These are phyloP conservation scores for Aspergillus sparsus DNA, from an alignment of 495 filamentous ascomycete species.

Conservation along the genomic window DNA sequence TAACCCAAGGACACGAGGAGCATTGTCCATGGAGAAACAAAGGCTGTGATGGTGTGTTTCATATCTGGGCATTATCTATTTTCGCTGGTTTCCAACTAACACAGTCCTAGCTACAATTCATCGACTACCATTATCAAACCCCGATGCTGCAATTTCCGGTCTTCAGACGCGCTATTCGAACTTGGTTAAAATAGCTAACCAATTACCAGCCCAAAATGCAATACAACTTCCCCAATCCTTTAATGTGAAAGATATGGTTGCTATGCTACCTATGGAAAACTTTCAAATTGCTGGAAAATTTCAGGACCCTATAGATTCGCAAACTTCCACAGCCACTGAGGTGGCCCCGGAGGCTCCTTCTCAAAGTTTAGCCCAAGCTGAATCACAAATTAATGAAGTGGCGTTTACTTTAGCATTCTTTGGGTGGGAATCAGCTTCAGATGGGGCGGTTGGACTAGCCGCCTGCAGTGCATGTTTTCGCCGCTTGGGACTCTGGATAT, in stretches of 20 bases:
- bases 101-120: slow-evolving; percentile 48
- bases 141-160: slow-evolving; percentile 53
- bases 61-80: background rate
- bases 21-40: slow-evolving; percentile 83
- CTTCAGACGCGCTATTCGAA: slow-evolving; percentile 64
- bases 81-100: slow-evolving; percentile 22
- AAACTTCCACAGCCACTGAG: slow-evolving; percentile 6
- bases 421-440: slow-evolving; percentile 77
- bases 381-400: slow-evolving; percentile 53
- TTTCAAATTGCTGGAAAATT: slow-evolving; percentile 28
- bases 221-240: slow-evolving; percentile 49
- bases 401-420: slow-evolving; percentile 78
- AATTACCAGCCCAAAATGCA: slow-evolving; percentile 51
- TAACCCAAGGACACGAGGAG: slow-evolving; percentile 76
- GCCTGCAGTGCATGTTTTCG: slow-evolving; percentile 84
- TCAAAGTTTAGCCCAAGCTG: slow-evolving; percentile 16
- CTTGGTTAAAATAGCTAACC: slow-evolving; percentile 45
- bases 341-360: slow-evolving; percentile 16
- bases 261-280: slow-evolving; percentile 35
- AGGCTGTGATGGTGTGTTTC: slow-evolving; percentile 73
- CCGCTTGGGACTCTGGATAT: slow-evolving; percentile 92
- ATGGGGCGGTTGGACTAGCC: slow-evolving; percentile 67
- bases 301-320: slow-evolving; percentile 12
- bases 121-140: slow-evolving; percentile 58
- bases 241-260: slow-evolving; percentile 37